Conservation (phyloP, 2,329 filamentous ascomycete species). For the Alternaria angustiovoidea region DNA sequence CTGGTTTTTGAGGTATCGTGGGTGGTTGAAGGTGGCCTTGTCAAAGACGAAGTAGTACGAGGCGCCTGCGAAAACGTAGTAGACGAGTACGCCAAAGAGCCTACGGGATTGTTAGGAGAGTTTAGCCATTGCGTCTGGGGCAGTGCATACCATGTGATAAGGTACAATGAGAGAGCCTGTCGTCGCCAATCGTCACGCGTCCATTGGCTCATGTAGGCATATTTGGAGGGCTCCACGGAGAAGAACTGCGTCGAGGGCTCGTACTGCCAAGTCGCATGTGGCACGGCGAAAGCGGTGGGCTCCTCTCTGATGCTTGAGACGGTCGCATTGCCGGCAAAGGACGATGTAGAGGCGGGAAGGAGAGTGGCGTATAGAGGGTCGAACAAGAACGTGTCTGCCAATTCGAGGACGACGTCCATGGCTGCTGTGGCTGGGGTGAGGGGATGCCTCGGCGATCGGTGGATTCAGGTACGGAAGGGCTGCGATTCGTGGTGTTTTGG, state of each 20-base stretch:
- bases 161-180: slow-evolving; percentile 77
- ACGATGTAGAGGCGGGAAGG: slow-evolving; percentile 64
- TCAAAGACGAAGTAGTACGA: slow-evolving; percentile 93
- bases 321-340: slow-evolving; percentile 64
- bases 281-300: slow-evolving; percentile 38
- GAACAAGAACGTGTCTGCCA: slow-evolving; percentile 81
- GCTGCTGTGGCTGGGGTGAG: slow-evolving; percentile 19
- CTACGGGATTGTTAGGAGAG: slow-evolving; percentile 58
- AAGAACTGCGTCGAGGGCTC: slow-evolving; percentile 76
- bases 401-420: slow-evolving; percentile 93
- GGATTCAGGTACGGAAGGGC: slow-evolving; percentile 29
- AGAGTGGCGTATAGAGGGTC: slow-evolving; percentile 79
- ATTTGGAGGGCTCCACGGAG: slow-evolving; percentile 72
- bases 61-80: slow-evolving; percentile 82
- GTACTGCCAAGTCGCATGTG: slow-evolving; percentile 66
- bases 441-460: slow-evolving; percentile 13
- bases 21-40: slow-evolving; percentile 86
- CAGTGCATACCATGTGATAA: slow-evolving; percentile 78
- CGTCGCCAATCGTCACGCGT: slow-evolving; percentile 78
- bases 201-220: slow-evolving; percentile 81
- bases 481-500: slow-evolving; percentile 30
- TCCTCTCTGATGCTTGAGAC: slow-evolving; percentile 59
- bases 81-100: slow-evolving; percentile 83
- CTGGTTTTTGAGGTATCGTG: slow-evolving; percentile 95
- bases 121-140: not conserved